Base-by-base conservation (phyloP, 306 rosid species). In the Prunus campanulata region DNA sequence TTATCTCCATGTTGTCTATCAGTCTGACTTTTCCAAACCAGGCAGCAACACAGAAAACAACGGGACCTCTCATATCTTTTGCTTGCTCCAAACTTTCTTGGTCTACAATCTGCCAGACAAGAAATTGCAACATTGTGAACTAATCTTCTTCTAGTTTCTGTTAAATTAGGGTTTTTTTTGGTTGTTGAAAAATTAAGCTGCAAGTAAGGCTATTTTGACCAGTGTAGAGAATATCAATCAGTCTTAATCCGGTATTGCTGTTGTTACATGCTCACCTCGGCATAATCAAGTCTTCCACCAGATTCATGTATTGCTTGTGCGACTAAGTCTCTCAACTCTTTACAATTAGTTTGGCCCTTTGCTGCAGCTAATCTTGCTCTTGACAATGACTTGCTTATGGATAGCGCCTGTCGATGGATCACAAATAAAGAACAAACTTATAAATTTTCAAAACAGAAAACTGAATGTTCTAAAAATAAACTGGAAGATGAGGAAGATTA, bases 271-370 rank as follows among this genome's bases (percentile, higher is more conserved):
- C 77, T 85, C 76, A 92, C 97, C 97, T 92, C 99, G 2, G 91
- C 93, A 85, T 95, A 95, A 76, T 95, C 99, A 75, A 95, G 76
- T 78, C 67, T 81, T 78, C 99, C 99, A 48, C 97, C 96, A 13
- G 97, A 91, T 79, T 87, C 91, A 60, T 74, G 56, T 74, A 95
- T 80, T 24, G 81, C 84, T 74, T 88, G 78, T 46, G 77, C 57
- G 75, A 87, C 91, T 47, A 67, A 39, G 69, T 79, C 77, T 79
- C 72, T 89, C 78, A 95, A 81, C 74, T 81, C 87, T 71, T 73
- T 85, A 76, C 90, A 90, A 66, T 85, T 39, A 32, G 81, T 63
- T 62, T 79, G 88, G 70, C 97, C 99, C 22, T 83, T 86, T 87
- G 78, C 88, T 25, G 92, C 96, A 16, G 84, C 88, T 51, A 78